Conservation (phyloP, 768 basidiomycete genomes). For the Mycena indigotica region DNA sequence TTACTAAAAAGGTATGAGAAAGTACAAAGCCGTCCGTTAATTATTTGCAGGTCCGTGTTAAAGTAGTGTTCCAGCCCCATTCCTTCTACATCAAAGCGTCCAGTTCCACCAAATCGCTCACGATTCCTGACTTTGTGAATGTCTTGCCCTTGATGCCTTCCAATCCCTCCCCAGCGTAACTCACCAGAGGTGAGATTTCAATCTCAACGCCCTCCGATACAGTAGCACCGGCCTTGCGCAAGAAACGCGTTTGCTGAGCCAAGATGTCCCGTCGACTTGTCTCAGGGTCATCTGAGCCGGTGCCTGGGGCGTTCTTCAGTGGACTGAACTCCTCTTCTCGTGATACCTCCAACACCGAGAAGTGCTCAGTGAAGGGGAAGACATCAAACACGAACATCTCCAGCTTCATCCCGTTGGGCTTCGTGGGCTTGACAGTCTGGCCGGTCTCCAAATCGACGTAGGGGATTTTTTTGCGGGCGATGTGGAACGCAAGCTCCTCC, state of each 20-base stretch:
- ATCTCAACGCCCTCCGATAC: constrained; percentile 79
- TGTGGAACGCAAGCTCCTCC: constrained; percentile 90
- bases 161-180: constrained; percentile 92
- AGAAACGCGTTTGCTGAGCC: constrained; percentile 82
- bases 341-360: constrained; percentile 87
- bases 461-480: constrained; percentile 96
- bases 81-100: constrained; percentile 59
- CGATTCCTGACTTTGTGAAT: constrained; percentile 75
- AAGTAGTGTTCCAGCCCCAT: constrained; percentile 6
- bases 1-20: constrained; percentile 23
- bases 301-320: constrained; percentile 95
- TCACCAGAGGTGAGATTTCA: constrained; percentile 86
- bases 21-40: constrained; percentile 24
- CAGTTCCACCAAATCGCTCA: constrained; percentile 66
- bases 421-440: constrained; percentile 70
- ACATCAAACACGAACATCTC: constrained; percentile 99
- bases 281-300: constrained; percentile 84
- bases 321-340: constrained; percentile 93
- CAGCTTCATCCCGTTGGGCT: constrained; percentile 99
- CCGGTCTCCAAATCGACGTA: constrained; percentile 74
- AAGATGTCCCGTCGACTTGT: constrained; percentile 91
- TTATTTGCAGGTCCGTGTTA: constrained; percentile 23
- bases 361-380: constrained; percentile 84
- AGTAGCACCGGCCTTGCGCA: constrained; percentile 75
- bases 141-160: constrained; percentile 75